Evolutionary conservation across 768 basidiomycete species (phyloP), one percentile per base, ranked within the genome.

Genomic region (Myochromella boudieri): DNA sequence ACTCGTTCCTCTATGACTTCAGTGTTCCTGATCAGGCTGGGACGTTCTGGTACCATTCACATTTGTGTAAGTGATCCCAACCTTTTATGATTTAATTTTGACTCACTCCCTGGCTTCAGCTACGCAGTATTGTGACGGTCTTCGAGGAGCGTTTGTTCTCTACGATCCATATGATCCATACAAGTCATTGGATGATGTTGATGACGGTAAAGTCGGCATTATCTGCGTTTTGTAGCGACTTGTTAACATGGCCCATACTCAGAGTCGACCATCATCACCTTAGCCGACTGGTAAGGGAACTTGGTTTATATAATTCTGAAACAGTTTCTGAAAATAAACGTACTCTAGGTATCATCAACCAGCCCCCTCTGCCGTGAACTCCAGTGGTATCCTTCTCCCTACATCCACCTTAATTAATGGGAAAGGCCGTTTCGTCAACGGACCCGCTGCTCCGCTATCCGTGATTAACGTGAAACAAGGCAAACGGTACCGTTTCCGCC

Each of bases 401-500:
- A 64, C 68, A 41, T 49, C 69, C 3, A 70, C 72, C 0, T 58
- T 78, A 22, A 76, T 78, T 46, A 78, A 78, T 42, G 76, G 77
- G 5, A 59, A 63, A 17, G 76, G 75, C 8, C 71, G 76, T 1
- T 70, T 61, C 39, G 22, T 48, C 4, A 65, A 62, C 1, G 75
- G 76, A 0, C 69, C 71, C 8, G 17, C 31, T 4, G 47, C 60
- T 7, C 44, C 65, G 0, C 57, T 74, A 11, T 60, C 71, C 1
- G 62, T 75, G 7, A 62, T 74, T 43, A 67, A 69, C 29, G 75
- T 82, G 26, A 37, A 53, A 6, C 44, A 40, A 0, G 69, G 69
- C 14, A 58, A 62, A 38, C 64, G 78, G 17, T 82, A 81, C 52
- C 74, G 81, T 18, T 75, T 82, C 60, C 74, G 80, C 3, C 28